A percentile compares a stretch with the other conserved stretches of the same genome.
Evolutionary conservation across 2,329 filamentous ascomycete species (phyloP).

Genomic region (Trichoderma atroviride): DNA sequence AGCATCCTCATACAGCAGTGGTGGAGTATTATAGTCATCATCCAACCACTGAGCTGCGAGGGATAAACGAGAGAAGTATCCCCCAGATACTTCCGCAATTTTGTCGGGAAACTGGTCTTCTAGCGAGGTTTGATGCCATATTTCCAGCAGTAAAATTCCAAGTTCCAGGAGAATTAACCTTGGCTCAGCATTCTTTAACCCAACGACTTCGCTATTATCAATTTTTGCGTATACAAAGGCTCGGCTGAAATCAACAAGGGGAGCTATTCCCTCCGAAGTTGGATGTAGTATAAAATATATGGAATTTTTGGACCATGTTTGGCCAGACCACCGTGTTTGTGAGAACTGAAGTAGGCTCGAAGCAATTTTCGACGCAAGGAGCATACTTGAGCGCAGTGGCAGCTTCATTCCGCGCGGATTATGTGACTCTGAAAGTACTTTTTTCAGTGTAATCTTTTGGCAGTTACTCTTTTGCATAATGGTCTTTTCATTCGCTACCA

Average conservation of each 20-base stretch:
- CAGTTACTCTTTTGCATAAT: neutral
- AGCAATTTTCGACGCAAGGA: conserved; percentile 13
- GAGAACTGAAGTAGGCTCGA: conserved; percentile 22
- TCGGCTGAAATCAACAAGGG: conserved; percentile 2
- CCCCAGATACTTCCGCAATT: neutral
- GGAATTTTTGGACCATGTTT: conserved; percentile 16
- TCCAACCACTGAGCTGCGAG: conserved; percentile 10
- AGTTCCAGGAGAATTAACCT: conserved; percentile 16
- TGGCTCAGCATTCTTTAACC: neutral
- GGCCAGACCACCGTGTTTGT: conserved; percentile 10
- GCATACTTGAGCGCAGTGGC: conserved; percentile 12
- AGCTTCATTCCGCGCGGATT: neutral
- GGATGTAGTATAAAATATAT: conserved; percentile 7
- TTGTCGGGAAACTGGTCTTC: neutral
- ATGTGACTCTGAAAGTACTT: neutral
- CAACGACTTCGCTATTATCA: neutral
- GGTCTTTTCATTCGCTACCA: neutral
- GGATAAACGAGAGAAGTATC: neutral
- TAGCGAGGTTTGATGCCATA: conserved; percentile 21
- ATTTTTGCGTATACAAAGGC: conserved; percentile 19
- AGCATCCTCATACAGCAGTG: neutral
- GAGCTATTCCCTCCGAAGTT: neutral
- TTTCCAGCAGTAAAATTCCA: conserved; percentile 10
- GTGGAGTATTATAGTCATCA: conserved; percentile 1
- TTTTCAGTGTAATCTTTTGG: neutral